phyloP scores from a whole-genome alignment of 2,329 filamentous ascomycete species.

The Aspergillus ruber region DNA sequence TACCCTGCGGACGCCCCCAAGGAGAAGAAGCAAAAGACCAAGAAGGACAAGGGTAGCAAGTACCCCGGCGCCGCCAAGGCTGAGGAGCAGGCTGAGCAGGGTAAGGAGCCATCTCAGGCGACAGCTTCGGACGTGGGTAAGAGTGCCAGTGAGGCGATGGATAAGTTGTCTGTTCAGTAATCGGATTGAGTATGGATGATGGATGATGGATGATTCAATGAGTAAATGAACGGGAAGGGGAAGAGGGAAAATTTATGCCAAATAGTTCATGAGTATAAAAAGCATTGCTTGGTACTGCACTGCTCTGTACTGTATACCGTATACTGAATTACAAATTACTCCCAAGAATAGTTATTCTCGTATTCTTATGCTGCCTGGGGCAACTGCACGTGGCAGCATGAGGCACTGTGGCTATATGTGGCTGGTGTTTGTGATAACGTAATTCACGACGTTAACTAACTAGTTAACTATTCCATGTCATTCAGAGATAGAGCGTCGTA shows the following conservation, averaged over 20 bases:
- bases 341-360: too few relatives aligned
- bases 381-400: too few relatives aligned
- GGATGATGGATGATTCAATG: not conserved
- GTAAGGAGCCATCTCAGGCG: not conserved
- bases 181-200: not conserved
- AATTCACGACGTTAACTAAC: too few relatives aligned
- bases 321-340: too few relatives aligned
- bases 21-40: not conserved
- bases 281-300: too few relatives aligned
- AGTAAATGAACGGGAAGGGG: not conserved
- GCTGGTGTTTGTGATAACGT: too few relatives aligned
- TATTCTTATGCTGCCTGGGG: too few relatives aligned
- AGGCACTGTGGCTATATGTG: too few relatives aligned
- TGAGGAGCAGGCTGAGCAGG: not conserved
- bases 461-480: too few relatives aligned
- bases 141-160: not conserved
- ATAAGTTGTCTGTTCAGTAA: not conserved
- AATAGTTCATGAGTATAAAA: not conserved
- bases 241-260: not conserved
- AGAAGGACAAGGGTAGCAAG: conserved; percentile 18
- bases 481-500: too few relatives aligned
- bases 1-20: not conserved
- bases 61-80: conserved; percentile 27
- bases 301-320: too few relatives aligned
- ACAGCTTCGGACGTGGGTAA: not conserved